Evolutionary conservation across 1,284 basidiomycete genomes (phyloP), one percentile per base, ranked within the genome.

Genomic region (Microbotryomycetes sp.): DNA sequence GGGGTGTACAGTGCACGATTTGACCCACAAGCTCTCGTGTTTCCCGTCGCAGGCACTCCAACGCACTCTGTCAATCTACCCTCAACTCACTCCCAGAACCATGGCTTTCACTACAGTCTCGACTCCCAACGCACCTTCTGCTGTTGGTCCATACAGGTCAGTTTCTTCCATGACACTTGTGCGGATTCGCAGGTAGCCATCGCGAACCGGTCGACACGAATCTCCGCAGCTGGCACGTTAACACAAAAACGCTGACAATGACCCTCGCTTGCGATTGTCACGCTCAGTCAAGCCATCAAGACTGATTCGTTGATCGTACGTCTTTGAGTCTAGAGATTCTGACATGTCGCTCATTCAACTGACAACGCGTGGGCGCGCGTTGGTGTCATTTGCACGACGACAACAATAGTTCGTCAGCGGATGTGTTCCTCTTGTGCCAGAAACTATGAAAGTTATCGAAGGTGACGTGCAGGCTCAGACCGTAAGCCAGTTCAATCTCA

Each of bases 401-500:
- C 4, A 22, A 49, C 2, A 49, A 28, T 32, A 51, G 49, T 97
- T 93, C 79, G 81, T 86, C 53, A 94, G 90, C 6, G 94, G 94
- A 57, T 89, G 87, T 73, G 89, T 97, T 72, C 88, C 91, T 1
- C 80, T 97, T 63, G 84, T 88, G 73, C 89, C 92, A 12, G 73
- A 80, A 47, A 84, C 84, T 19, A 86, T 85, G 77, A 80, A 86
- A 71, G 78, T 96, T 72, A 86, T 90, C 50, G 74, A 77, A 50
- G 89, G 87, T 25, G 92, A 87, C 36, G 83, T 97, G 62, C 85
- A 88, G 73, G 86, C 81, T 63, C 92, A 98, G 77, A 84, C 92
- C 16, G 65, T 67, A n/a, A 32, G 64, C 58, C 46, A 4, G 3
- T 3, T 5, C 28, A 9, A n/a, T n/a, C n/a, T n/a, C n/a, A n/a